Conservation (phyloP, 306 rosid genomes). For the Rosa lucieae region DNA sequence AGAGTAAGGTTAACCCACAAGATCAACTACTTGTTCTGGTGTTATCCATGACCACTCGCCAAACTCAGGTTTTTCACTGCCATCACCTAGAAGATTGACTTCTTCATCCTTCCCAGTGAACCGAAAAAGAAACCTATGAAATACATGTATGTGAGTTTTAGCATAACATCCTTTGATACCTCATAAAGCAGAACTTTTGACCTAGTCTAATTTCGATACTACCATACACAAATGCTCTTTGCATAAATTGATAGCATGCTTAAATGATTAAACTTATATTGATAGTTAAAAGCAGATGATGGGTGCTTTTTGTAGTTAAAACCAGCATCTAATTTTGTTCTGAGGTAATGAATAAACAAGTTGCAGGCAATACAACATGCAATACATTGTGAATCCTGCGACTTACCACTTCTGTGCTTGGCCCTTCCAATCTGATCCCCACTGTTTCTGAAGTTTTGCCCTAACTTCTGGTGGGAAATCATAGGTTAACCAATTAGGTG, state of each 20-base stretch:
- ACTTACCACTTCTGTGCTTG: constrained; percentile 92
- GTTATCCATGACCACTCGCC: constrained; percentile 93
- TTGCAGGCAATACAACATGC: constrained; percentile 11
- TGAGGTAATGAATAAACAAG: constrained; percentile 9
- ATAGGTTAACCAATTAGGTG: constrained; percentile 81
- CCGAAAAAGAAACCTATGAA: constrained; percentile 70
- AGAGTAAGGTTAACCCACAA: constrained; percentile 45
- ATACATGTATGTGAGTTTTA: neutral
- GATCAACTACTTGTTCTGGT: constrained; percentile 56
- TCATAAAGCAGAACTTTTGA: neutral
- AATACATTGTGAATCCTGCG: constrained; percentile 10
- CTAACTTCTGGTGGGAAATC: constrained; percentile 86
- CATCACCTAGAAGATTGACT: constrained; percentile 91
- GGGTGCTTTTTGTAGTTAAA: neutral
- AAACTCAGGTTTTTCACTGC: constrained; percentile 88
- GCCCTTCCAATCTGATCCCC: constrained; percentile 95
- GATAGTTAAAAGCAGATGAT: neutral
- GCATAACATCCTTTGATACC: neutral
- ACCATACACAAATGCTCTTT: neutral
- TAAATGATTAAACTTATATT: neutral
- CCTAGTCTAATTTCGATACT: neutral
- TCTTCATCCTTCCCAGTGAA: constrained; percentile 80
- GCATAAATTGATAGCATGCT: neutral
- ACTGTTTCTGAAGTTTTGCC: constrained; percentile 58
- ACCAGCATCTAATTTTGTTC: neutral